A percentile compares a stretch with the other conserved stretches of the same genome.
These are phyloP conservation scores for Filobasidium floriforme DNA, from an alignment of 768 basidiomycete genomes.

Conservation along the genomic window DNA sequence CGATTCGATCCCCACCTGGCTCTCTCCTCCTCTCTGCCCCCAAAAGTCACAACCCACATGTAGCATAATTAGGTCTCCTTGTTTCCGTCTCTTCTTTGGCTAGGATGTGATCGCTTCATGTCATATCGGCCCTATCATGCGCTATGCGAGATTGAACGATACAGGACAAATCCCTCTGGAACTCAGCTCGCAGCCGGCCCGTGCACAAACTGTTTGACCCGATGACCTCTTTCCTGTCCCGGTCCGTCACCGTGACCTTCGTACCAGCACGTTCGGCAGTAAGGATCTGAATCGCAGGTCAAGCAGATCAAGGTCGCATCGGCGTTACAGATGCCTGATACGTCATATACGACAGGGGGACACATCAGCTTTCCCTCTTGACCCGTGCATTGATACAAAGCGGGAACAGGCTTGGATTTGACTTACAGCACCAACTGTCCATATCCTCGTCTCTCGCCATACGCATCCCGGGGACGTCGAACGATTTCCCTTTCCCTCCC, in stretches of 20 bases:
- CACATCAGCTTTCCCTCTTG: too few species aligned
- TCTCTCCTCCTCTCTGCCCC: not conserved
- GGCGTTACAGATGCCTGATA: slow-evolving; percentile 4
- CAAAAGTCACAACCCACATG: too few species aligned
- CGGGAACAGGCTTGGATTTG: too few species aligned
- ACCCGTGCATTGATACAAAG: not conserved
- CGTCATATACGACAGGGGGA: not conserved
- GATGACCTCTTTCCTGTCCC: slow-evolving; percentile 1
- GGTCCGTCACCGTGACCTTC: slow-evolving; percentile 5
- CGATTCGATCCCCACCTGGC: not conserved
- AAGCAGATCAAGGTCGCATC: not conserved
- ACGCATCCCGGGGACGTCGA: not conserved
- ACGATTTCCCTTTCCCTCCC: not conserved
- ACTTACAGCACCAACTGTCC: not conserved
- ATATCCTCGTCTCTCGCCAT: not conserved
- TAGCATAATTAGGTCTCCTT: too few species aligned
- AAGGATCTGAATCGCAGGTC: slow-evolving; percentile 2
- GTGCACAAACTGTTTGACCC: slow-evolving; percentile 1
- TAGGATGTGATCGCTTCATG: too few species aligned
- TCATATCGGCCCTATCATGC: too few species aligned
- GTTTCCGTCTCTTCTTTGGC: too few species aligned
- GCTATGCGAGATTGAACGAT: too few species aligned
- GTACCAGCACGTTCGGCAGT: slow-evolving; percentile 1
- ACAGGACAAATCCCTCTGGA: too few species aligned
- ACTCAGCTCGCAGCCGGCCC: too few species aligned